Evolutionary conservation across 2,329 filamentous ascomycete species (phyloP).

Genomic region (Pseudogymnoascus sp.): DNA sequence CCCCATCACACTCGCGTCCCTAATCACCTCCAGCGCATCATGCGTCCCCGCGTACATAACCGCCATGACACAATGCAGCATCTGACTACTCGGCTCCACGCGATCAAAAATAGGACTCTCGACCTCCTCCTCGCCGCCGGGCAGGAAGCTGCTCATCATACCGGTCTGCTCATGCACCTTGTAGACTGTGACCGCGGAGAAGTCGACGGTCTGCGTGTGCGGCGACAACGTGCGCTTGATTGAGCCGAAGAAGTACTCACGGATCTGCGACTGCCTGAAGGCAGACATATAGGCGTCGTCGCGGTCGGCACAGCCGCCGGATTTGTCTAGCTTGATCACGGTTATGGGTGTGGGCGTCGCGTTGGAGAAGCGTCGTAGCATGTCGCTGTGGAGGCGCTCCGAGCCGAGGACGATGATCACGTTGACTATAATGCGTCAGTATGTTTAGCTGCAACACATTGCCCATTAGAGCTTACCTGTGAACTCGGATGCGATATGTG

Average conservation of each 20-base stretch:
- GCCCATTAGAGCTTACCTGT: conserved; percentile 40
- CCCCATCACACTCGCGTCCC: conserved; percentile 78
- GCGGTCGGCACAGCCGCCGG: conserved; percentile 74
- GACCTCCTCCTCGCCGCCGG: conserved; percentile 26
- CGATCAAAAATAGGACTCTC: conserved; percentile 48
- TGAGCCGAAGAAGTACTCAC: conserved; percentile 92
- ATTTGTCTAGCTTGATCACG: conserved; percentile 74
- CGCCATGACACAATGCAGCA: conserved; percentile 77
- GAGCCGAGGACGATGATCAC: conserved; percentile 77
- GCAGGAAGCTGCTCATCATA: conserved; percentile 28
- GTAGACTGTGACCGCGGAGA: conserved; percentile 67
- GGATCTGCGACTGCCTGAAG: conserved; percentile 67
- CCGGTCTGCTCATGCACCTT: conserved; percentile 46
- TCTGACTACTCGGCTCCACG: conserved; percentile 55
- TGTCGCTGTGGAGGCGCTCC: conserved; percentile 65
- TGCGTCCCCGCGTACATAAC: conserved; percentile 70
- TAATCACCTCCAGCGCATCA: conserved; percentile 64
- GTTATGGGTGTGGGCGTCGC: conserved; percentile 60
- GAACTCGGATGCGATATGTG: conserved; percentile 68
- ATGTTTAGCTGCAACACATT: background rate
- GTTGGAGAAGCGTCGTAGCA: conserved; percentile 60
- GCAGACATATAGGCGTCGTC: conserved; percentile 68
- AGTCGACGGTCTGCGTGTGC: conserved; percentile 77
- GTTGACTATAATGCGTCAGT: conserved; percentile 47
- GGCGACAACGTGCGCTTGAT: conserved; percentile 71